These are phyloP conservation scores for Penicillium capsulatum DNA, from an alignment of 2,329 filamentous ascomycete genomes.

Conservation along the genomic window DNA sequence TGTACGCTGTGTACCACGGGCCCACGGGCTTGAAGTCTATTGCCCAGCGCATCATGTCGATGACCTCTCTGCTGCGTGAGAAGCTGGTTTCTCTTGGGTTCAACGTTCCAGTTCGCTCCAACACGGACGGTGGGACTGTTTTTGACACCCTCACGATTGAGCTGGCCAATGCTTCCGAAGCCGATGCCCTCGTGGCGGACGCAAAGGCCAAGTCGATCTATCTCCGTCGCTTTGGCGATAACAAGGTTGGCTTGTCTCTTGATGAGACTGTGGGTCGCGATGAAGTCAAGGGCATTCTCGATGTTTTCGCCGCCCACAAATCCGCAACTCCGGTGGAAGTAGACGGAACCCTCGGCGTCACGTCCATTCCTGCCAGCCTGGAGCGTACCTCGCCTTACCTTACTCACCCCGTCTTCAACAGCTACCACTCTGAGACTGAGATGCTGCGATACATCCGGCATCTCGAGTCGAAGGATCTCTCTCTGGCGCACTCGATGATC, in stretches of 20 bases:
- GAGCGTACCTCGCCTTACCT: slow-evolving; percentile 71
- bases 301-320: slow-evolving; percentile 50
- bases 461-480: slow-evolving; percentile 89
- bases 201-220: slow-evolving; percentile 54
- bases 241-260: slow-evolving; percentile 67
- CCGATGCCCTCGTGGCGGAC: slow-evolving; percentile 50
- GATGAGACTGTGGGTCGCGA: slow-evolving; percentile 66
- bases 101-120: slow-evolving; percentile 57
- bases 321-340: slow-evolving; percentile 31
- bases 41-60: slow-evolving; percentile 69
- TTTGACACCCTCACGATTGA: slow-evolving; percentile 80
- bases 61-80: slow-evolving; percentile 65
- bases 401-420: slow-evolving; percentile 91
- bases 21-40: slow-evolving; percentile 78
- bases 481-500: slow-evolving; percentile 95
- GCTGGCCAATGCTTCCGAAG: slow-evolving; percentile 49
- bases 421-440: slow-evolving; percentile 90
- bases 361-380: slow-evolving; percentile 51
- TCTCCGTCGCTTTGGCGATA: slow-evolving; percentile 58
- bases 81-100: slow-evolving; percentile 61
- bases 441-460: slow-evolving; percentile 90
- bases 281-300: slow-evolving; percentile 56
- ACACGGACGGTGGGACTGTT: slow-evolving; percentile 55
- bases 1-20: slow-evolving; percentile 93
- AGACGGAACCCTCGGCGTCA: slow-evolving; percentile 35